phyloP scores from a whole-genome alignment of 1,284 basidiomycete genomes.

The Amylostereum areolatum region DNA sequence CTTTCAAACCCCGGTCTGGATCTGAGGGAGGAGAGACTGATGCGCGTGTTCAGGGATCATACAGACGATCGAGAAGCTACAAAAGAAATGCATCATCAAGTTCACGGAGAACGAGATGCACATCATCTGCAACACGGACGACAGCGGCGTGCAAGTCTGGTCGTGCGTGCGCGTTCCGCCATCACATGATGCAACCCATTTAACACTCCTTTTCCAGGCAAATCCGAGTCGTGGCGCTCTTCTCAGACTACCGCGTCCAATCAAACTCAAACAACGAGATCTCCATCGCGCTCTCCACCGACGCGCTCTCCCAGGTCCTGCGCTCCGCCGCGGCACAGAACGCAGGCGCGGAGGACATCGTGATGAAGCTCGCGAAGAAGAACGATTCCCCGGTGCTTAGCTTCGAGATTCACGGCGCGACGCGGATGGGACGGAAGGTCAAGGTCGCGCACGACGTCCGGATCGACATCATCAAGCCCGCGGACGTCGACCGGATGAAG shows the following conservation, averaged over 20 bases:
- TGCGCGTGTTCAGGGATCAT: constrained; percentile 50
- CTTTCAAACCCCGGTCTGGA: background rate
- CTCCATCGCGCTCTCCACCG: constrained; percentile 64
- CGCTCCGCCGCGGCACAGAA: constrained; percentile 42
- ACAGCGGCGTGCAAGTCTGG: constrained; percentile 89
- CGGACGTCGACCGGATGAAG: constrained; percentile 72
- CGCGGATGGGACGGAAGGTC: constrained; percentile 48
- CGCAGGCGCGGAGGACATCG: constrained; percentile 55
- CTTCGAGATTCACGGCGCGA: constrained; percentile 63
- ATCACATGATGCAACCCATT: constrained; percentile 4
- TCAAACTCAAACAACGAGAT: constrained; percentile 85
- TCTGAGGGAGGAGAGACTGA: background rate
- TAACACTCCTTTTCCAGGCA: constrained; percentile 29
- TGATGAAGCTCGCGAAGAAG: constrained; percentile 83
- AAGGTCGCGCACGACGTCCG: constrained; percentile 67
- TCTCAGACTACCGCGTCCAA: constrained; percentile 80
- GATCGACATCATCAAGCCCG: constrained; percentile 71
- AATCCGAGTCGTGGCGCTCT: constrained; percentile 68
- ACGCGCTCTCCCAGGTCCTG: constrained; percentile 72
- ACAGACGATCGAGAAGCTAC: constrained; percentile 75
- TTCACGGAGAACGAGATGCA: constrained; percentile 74
- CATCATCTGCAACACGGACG: constrained; percentile 80
- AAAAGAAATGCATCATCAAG: constrained; percentile 78
- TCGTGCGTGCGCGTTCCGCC: constrained; percentile 52
- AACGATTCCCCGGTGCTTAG: constrained; percentile 67